Evolutionary conservation across 169 alveolate genomes (phyloP), one percentile per base, ranked within the genome.

Genomic region (Cryptosporidium meleagridis): DNA sequence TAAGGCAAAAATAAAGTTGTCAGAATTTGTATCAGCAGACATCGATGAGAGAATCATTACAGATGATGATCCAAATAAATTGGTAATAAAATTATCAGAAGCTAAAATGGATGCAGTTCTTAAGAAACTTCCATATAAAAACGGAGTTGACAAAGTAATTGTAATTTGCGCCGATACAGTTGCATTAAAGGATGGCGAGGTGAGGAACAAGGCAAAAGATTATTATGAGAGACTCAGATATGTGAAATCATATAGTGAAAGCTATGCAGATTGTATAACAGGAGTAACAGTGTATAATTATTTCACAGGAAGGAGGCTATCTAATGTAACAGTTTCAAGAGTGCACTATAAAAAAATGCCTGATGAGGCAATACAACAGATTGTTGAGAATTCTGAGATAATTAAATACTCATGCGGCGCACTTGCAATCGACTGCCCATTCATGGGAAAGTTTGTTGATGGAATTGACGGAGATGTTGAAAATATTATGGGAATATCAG

Each of bases 381-480:
- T 65, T 33, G 14, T 67, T 12, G 23, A 26, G 14, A 33, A 51
- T 26, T 80, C 89, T 4, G 51, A 80, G 59, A 65, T 80, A 80
- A 80, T 80, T 48, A 59, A 62, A 37, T 31, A 80, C 67, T 59
- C 89, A 44, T 80, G 89, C 35, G 89, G 89, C 41, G 89, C 80
- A 10, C 39, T 80, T 31, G 89, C 89, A 18, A 80, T 65, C 14
- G 89, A 80, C 33, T 80, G 89, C 41, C 89, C 89, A 9, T 29
- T 61, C 4, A 35, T 80, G 68, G 89, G 53, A 33, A 26, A 29
- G 55, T 80, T 39, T 41, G 89, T 80, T 18, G 89, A 80, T 31
- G 37, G 23, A 23, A 80, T 80, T 7, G 67, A 80, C 23, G 89
- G 89, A 41, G 72, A 67, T 62, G 1, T 21, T 10, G 89, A 80